Evolutionary conservation across 257 asterid species (phyloP), one percentile per base, ranked within the genome.

Genomic region (Lantana camara): DNA sequence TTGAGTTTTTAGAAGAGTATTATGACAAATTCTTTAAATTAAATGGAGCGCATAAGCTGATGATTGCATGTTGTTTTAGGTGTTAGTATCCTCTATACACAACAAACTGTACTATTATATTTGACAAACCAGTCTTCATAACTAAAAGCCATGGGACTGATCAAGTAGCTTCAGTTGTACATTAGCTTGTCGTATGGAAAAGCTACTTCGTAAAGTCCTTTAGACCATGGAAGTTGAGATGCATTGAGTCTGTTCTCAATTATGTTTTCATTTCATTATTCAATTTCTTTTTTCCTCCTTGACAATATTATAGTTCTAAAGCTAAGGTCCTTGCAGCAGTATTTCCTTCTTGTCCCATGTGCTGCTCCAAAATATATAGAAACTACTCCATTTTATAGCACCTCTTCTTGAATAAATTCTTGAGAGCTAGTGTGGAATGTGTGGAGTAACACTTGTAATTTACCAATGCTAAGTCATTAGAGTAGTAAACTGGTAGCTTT

Each of bases 401-500:
- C 30, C 47, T 46, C 32, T 32, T 29, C 29, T 44, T 44, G 10
- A 41, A 66, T 70, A 54, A 29, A 47, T 60, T 21, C 38, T 52
- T 48, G 52, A 30, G 37, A 48, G 60, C 20, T 48, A 32, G 45
- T 50, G 23, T 53, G 29, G 12, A n/a, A 41, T 32, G 41, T 32
- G 41, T 65, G 65, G 53, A 29, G 11, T 40, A 9, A 27, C 32
- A 27, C 32, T 27, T 3, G n/a, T 54, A 41, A 34, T 29, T 54
- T 60, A 48, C 21, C 16, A 14, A 32, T 23, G 56, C 61, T 15
- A 53, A 42, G 49, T 7, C 60, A 35, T 45, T 17, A 4, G 23
- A 63, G 27, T 24, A 38, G 49, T 57, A 55, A 65, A 32, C 56
- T 56, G 32, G 22, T 52, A 51, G 53, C 49, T 66, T 73, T 70